Evolutionary conservation across 352 stramenopile genomes (phyloP).

Genomic region (Phytophthora cactorum): DNA sequence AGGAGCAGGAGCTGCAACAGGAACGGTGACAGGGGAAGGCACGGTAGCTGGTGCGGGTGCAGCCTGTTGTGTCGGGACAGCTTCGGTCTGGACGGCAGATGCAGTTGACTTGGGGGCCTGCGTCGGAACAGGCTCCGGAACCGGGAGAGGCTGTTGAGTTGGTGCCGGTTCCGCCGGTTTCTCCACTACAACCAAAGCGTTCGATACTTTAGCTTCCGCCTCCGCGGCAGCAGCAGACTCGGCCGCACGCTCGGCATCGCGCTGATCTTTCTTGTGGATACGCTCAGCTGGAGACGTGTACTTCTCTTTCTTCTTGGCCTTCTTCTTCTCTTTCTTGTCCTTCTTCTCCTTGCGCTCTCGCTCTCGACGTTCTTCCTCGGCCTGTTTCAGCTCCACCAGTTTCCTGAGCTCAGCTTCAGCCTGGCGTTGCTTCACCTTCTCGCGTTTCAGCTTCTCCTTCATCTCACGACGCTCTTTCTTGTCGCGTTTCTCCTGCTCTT

Average conservation of each 20-base stretch:
- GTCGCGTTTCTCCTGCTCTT: constrained; percentile 47
- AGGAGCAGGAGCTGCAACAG: constrained; percentile 15
- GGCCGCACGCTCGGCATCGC: constrained; percentile 26
- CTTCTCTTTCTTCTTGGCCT: constrained; percentile 63
- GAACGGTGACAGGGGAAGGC: constrained; percentile 2
- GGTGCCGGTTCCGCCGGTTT: constrained; percentile 20
- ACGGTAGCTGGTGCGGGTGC: constrained; percentile 8
- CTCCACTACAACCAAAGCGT: constrained; percentile 61
- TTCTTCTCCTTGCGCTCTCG: constrained; percentile 44
- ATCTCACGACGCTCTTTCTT: constrained; percentile 50
- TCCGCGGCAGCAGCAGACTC: constrained; percentile 19
- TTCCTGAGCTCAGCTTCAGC: constrained; percentile 46
- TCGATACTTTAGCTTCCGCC: constrained; percentile 43
- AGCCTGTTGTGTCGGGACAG: not conserved
- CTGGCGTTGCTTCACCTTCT: constrained; percentile 48
- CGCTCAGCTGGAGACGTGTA: constrained; percentile 62
- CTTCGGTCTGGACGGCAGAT: constrained; percentile 15
- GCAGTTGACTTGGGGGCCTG: constrained; percentile 7
- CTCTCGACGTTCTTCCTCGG: constrained; percentile 44
- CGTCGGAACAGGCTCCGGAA: constrained; percentile 4
- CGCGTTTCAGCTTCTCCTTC: constrained; percentile 46
- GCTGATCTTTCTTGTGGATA: constrained; percentile 55
- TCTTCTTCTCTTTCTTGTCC: constrained; percentile 53
- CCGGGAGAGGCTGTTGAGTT: constrained; percentile 8
- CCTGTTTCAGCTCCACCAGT: constrained; percentile 47